A percentile compares a stretch with the other conserved stretches of the same genome.
These are phyloP conservation scores for Rhizoclosmatium globosum DNA, from an alignment of 192 early-diverging fungal species.

Conservation along the genomic window DNA sequence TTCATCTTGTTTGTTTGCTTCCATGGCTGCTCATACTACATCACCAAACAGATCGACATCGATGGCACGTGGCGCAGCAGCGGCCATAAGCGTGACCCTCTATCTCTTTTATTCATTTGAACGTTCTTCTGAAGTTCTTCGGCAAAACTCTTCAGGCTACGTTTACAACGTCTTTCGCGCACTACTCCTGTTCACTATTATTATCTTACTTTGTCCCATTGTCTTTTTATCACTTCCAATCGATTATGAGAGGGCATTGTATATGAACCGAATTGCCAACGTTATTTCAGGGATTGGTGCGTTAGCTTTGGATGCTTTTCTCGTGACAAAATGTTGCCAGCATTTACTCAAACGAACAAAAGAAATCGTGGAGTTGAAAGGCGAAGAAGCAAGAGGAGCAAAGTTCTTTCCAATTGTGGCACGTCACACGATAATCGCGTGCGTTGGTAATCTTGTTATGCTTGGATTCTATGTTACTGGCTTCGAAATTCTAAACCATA, in stretches of 20 bases:
- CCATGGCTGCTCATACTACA: background rate
- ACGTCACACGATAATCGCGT: too few species aligned
- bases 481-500: too few species aligned
- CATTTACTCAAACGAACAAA: background rate
- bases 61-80: background rate
- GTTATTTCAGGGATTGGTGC: background rate
- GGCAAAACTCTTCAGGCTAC: background rate
- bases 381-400: background rate
- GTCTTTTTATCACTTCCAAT: background rate
- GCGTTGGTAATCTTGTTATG: too few species aligned
- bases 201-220: background rate
- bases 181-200: background rate
- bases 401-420: background rate
- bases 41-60: background rate
- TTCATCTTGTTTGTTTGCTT: background rate
- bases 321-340: background rate
- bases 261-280: background rate
- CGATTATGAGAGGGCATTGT: background rate
- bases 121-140: background rate
- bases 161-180: background rate
- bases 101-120: background rate
- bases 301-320: constrained; percentile 2
- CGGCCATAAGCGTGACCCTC: background rate
- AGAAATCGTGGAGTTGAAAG: background rate
- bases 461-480: too few species aligned